Percentiles rank a stretch among this genome's conserved stretches.
Evolutionary conservation across 176 grass and related monocot species (phyloP).

Genomic region (Microstegium vimineum): DNA sequence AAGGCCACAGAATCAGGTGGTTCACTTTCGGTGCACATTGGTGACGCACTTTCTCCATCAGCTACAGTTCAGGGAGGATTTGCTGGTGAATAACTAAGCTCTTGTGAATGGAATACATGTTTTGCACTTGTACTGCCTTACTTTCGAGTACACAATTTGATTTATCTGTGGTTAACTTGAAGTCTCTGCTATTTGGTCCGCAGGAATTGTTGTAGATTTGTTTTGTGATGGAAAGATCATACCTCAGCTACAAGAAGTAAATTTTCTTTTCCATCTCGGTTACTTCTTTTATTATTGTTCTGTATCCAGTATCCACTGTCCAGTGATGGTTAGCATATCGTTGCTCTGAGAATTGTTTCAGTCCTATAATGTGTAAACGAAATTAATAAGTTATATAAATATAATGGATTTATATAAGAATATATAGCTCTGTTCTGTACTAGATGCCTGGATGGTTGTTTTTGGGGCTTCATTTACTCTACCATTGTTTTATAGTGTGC

Average conservation of each 20-base stretch:
- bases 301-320: no score
- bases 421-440: not conserved
- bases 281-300: slow-evolving; percentile 8
- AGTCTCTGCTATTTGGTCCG: not conserved
- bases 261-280: not conserved
- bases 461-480: not conserved
- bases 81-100: slow-evolving; percentile 56
- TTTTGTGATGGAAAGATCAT: slow-evolving; percentile 82
- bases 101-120: slow-evolving; percentile 21
- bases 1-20: slow-evolving; percentile 67
- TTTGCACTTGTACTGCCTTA: not conserved
- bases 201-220: slow-evolving; percentile 93
- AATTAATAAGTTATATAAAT: slow-evolving; percentile 14
- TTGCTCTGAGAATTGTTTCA: not conserved
- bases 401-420: not conserved
- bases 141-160: not conserved
- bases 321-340: not conserved
- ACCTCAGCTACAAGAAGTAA: slow-evolving; percentile 78
- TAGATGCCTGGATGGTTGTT: not conserved
- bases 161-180: not conserved
- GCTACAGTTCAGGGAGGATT: slow-evolving; percentile 75
- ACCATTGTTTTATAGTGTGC: not conserved
- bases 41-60: slow-evolving; percentile 86
- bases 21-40: slow-evolving; percentile 68
- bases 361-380: not conserved